phyloP scores from a whole-genome alignment of 768 basidiomycete species.

The Austroboletus festivus region DNA sequence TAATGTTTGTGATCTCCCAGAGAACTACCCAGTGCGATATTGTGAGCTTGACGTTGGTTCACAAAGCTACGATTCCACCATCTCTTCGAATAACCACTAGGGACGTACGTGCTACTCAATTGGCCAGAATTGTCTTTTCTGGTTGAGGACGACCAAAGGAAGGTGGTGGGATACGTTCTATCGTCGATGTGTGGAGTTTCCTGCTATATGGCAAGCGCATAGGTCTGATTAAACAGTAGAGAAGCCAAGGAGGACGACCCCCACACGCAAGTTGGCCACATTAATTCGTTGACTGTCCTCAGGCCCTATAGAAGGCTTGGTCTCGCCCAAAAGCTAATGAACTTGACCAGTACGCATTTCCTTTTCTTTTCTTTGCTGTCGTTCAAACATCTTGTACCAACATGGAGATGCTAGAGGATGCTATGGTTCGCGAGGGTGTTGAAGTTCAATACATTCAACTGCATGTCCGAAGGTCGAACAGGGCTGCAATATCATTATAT shows the following conservation, averaged over 20 bases:
- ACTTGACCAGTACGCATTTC: constrained; percentile 21
- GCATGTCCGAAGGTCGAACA: constrained; percentile 30
- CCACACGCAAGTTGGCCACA: constrained; percentile 18
- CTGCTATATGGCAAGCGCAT: not conserved
- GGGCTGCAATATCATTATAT: constrained; percentile 22
- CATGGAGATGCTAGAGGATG: constrained; percentile 16
- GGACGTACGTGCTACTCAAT: constrained; percentile 43
- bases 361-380: not conserved
- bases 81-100: constrained; percentile 27
- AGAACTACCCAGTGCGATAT: constrained; percentile 40
- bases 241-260: constrained; percentile 20
- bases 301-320: constrained; percentile 29
- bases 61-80: not conserved
- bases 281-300: constrained; percentile 30
- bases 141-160: constrained; percentile 46
- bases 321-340: constrained; percentile 27
- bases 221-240: constrained; percentile 14
- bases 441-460: constrained; percentile 23
- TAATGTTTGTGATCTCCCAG: constrained; percentile 52
- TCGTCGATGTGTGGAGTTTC: constrained; percentile 47
- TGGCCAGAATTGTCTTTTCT: constrained; percentile 57
- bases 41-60: constrained; percentile 22
- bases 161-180: constrained; percentile 55
- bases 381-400: not conserved
- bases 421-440: constrained; percentile 19